A percentile compares a stretch with the other conserved stretches of the same genome.
Conservation (phyloP, 352 stramenopile species). For the Pythium scleroteichum region DNA sequence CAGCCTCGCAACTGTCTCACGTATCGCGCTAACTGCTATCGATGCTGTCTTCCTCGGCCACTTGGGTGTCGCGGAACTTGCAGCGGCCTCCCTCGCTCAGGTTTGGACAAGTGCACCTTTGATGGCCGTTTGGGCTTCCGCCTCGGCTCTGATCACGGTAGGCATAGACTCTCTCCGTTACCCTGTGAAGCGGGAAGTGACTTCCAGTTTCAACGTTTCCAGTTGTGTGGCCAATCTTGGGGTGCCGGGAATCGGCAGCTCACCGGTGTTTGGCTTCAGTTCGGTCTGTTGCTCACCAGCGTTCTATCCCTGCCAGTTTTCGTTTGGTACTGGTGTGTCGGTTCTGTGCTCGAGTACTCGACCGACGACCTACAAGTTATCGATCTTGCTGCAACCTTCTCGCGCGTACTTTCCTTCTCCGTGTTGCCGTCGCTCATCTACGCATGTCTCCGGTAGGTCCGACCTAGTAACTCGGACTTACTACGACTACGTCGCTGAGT, state of each 20-base stretch:
- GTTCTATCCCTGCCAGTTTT: conserved; percentile 58
- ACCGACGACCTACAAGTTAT: conserved; percentile 64
- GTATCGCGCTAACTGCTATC: conserved; percentile 67
- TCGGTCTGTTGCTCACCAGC: conserved; percentile 56
- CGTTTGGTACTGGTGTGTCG: conserved; percentile 74
- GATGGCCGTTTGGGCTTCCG: conserved; percentile 65
- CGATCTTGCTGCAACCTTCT: conserved; percentile 54
- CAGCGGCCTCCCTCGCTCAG: conserved; percentile 64
- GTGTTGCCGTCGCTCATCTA: conserved; percentile 69
- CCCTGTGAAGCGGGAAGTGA: too few relatives aligned
- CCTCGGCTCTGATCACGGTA: conserved; percentile 66
- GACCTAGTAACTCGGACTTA: too few relatives aligned
- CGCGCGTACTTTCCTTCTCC: conserved; percentile 55
- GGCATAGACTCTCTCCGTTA: neutral
- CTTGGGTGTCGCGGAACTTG: conserved; percentile 69
- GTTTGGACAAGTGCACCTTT: conserved; percentile 69
- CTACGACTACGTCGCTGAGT: too few relatives aligned
- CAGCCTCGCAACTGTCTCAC: conserved; percentile 59
- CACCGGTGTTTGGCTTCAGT: conserved; percentile 76
- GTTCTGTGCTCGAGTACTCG: conserved; percentile 57
- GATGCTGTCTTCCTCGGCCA: conserved; percentile 80
- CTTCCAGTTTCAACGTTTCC: neutral
- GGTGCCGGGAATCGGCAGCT: conserved; percentile 65
- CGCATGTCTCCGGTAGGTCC: conserved; percentile 49
- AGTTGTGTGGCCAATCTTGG: conserved; percentile 77